Evolutionary conservation across 805 yeast genomes (phyloP), one percentile per base, ranked within the genome.

Genomic region (Jamesozyma lodderae): DNA sequence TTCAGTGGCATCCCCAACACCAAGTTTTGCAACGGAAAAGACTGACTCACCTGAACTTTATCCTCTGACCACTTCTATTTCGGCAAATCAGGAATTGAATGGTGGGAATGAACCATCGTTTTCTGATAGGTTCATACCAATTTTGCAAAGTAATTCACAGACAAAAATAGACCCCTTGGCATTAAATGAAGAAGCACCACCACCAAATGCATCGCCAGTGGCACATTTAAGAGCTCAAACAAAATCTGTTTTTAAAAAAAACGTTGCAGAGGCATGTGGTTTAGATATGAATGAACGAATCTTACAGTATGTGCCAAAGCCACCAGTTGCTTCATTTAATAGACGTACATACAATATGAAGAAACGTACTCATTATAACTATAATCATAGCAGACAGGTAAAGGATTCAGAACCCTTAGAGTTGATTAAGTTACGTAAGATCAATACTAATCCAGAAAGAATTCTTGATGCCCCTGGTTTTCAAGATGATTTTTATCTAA

Each of bases 401-500:
- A 11, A 7, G 9, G 25, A 18, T n/a, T 16, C 31, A 6, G n/a
- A n/a, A n/a, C 28, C 64, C 26, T 52, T 64, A 33, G 82, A 81
- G 4, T 69, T 77, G 26, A 77, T 82, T 14, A 68, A 87, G 51
- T 73, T 84, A 35, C 76, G 94, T 47, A 79, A 78, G 49, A 71
- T 92, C 33, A 85, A 94, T 19, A 76, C 85, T 0, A 83, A 85
- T 24, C 97, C 98, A 1, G 95, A 85, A 47, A 73, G 95, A 45
- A 94, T 92, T 1, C 68, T 92, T 29, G 98, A 92, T 63, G 98
- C 97, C 0, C 98, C 98, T 0, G 96, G 95, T 0, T 71, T 88
- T 41, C 72, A 81, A 17, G 95, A 92, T 60, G 98, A 92, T 63
- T 92, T 87, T 59, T 92, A 90, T 58, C 69, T 87, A 38, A 87